A percentile compares a stretch with the other conserved stretches of the same genome.
Evolutionary conservation across 202 grass and related monocot genomes (phyloP).

Genomic region (Alloteropsis angusta): DNA sequence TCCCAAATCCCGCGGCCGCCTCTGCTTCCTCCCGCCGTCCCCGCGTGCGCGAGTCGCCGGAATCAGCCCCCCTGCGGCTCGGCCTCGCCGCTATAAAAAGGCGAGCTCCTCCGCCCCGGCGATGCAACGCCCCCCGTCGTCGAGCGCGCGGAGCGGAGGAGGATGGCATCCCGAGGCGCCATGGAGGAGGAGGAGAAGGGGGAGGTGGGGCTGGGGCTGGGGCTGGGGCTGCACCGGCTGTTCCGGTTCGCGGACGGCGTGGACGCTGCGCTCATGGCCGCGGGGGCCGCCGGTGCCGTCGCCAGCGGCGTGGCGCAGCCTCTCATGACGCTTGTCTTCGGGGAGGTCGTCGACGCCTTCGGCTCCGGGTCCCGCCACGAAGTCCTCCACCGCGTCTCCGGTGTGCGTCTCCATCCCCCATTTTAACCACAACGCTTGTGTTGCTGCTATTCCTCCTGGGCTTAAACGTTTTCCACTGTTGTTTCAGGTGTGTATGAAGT

Average conservation of each 20-base stretch:
- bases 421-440: background rate
- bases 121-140: background rate
- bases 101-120: background rate
- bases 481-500: constrained; percentile 40
- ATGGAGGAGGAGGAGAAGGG: background rate
- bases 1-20: background rate
- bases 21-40: background rate
- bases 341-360: constrained; percentile 52
- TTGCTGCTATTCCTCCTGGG: background rate
- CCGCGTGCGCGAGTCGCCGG: constrained; percentile 4
- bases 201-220: constrained; percentile 23
- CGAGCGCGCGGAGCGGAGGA: background rate
- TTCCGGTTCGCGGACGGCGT: constrained; percentile 34
- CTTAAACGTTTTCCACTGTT: background rate
- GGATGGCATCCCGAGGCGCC: constrained; percentile 3
- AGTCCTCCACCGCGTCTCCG: constrained; percentile 44
- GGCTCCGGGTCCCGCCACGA: constrained; percentile 7
- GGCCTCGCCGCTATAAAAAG: constrained; percentile 8
- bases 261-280: constrained; percentile 39
- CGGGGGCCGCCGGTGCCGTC: constrained; percentile 13
- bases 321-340: constrained; percentile 57
- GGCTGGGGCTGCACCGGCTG: constrained; percentile 36
- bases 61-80: background rate
- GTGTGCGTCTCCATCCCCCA: background rate
- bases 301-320: constrained; percentile 44